Evolutionary conservation across 257 asterid species (phyloP), one percentile per base, ranked within the genome.

Genomic region (Solanum piurae): DNA sequence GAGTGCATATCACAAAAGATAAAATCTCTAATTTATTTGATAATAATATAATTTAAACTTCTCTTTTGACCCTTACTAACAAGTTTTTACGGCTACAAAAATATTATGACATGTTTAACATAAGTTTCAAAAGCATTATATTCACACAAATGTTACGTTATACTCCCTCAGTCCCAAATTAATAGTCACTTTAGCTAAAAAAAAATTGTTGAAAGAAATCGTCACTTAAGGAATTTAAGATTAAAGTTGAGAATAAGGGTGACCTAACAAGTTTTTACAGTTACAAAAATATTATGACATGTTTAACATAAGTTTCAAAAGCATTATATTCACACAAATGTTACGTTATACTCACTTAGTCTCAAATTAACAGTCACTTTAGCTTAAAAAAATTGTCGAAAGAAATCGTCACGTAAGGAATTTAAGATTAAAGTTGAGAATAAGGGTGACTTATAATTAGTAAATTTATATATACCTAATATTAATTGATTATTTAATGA

Each of bases 41-140:
- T 5, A 52, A 55, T 7, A 55, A 20, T 55, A 55, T 55, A 55
- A 55, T 55, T 20, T 20, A 55, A 55, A 55, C 25, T 20, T 55
- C 10, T 55, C 1, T 20, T 55, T 20, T 55, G 20, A 55, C 25
- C 11, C 66, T 18, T 0, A 3, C 9, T 18, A 20, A 20, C n/a
- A 55, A 55, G 11, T 55, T 55, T 0, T 0, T 55, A 20, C 5
- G 0, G 2, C 10, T 20, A 55, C 5, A 20, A 55, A 55, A 55
- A 7, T 55, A 8, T 20, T 20, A 55, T 20, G 64, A 20, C n/a
- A 18, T 55, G 25, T 55, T 55, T 55, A 55, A 18, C 10, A 52
- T 0, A 0, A 52, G 2, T 18, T 0, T 16, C 10, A 0, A 52
- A 52, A 52, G 62, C 10, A 6, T 6, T 52, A 52, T 52, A 0